These are phyloP conservation scores for Leishmania amazonensis DNA, from an alignment of 208 protist species.

Conservation along the genomic window DNA sequence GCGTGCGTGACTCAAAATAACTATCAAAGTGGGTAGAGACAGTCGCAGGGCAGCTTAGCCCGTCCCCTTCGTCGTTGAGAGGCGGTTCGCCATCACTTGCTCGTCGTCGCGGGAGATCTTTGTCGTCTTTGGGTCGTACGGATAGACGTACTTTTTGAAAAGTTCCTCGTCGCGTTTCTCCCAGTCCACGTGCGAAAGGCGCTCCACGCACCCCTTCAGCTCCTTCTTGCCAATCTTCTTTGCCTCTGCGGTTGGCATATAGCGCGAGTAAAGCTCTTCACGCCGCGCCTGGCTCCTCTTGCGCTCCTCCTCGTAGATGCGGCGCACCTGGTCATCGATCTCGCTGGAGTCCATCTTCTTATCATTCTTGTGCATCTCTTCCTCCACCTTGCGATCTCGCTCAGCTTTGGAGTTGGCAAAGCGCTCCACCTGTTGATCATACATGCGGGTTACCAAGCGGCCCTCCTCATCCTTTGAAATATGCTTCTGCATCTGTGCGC, in stretches of 20 bases:
- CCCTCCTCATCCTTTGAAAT: slow-evolving; percentile 64
- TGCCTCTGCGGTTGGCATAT: slow-evolving; percentile 45
- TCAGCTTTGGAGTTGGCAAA: slow-evolving; percentile 59
- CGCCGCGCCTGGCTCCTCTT: slow-evolving; percentile 51
- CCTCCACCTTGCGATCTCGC: slow-evolving; percentile 52
- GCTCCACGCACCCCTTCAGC: slow-evolving; percentile 67
- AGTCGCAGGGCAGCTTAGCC: not conserved
- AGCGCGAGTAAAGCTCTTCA: slow-evolving; percentile 60
- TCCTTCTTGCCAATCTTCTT: slow-evolving; percentile 77
- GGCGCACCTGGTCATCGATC: slow-evolving; percentile 77
- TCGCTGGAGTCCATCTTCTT: slow-evolving; percentile 67
- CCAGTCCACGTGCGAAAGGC: slow-evolving; percentile 78
- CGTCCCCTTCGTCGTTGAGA: slow-evolving; percentile 61
- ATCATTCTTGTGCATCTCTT: slow-evolving; percentile 62
- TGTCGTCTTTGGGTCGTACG: slow-evolving; percentile 70
- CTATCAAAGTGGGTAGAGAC: not conserved
- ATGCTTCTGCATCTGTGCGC: slow-evolving; percentile 28
- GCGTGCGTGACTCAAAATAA: not conserved
- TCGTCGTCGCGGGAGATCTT: slow-evolving; percentile 62
- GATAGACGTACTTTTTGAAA: slow-evolving; percentile 88
- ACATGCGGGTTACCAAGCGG: slow-evolving; percentile 69
- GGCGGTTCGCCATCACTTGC: slow-evolving; percentile 73
- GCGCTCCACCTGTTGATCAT: slow-evolving; percentile 83
- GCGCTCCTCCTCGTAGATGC: slow-evolving; percentile 81
- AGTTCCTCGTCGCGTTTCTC: slow-evolving; percentile 82